Evolutionary conservation across 257 asterid genomes (phyloP), one percentile per base, ranked within the genome.

Genomic region (Nicotiana noctiflora): DNA sequence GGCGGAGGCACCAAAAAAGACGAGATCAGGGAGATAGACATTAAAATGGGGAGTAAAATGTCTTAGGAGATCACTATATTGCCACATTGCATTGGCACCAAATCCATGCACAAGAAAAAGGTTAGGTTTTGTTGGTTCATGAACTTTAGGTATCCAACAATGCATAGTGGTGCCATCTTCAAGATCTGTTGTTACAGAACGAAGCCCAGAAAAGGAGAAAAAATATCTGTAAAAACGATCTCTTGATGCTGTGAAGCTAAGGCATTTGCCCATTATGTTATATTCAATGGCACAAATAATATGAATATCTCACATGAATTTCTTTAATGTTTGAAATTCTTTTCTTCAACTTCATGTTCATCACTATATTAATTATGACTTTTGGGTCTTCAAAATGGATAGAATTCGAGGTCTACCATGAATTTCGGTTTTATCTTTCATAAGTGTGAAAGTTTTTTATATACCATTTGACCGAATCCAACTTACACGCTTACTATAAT

Each of bases 41-140:
- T 95, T 95, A 92, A 86, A 95, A 6, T 89, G 90, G 66, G 97
- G 93, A 87, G 88, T 85, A 82, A 95, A 87, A 87, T 91, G 94
- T 81, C 91, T 88, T 83, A 95, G 94, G 49, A 92, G 76, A 1
- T 92, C 98, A 12, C 98, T 96, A 91, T 95, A 95, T 85, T 95
- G 99, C 99, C 99, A 95, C 99, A 92, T 95, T 7, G 99, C 99
- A 65, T 95, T 93, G 85, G 99, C 98, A 37, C 99, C 99, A 84
- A 95, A 95, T 9, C 99, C 98, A 82, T 95, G 99, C 2, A 95
- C 84, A 81, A 95, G 81, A 11, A 95, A 44, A 14, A 95, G 92
- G 68, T 92, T 93, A 0, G 96, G 97, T 40, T 89, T 93, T 14
- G 84, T 27, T 2, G 75, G 74, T 55, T 93, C 89, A 34, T 51